Evolutionary conservation across 2,329 filamentous ascomycete species (phyloP), one percentile per base, ranked within the genome.

Genomic region (Arthrobotrys pseudoclavata): DNA sequence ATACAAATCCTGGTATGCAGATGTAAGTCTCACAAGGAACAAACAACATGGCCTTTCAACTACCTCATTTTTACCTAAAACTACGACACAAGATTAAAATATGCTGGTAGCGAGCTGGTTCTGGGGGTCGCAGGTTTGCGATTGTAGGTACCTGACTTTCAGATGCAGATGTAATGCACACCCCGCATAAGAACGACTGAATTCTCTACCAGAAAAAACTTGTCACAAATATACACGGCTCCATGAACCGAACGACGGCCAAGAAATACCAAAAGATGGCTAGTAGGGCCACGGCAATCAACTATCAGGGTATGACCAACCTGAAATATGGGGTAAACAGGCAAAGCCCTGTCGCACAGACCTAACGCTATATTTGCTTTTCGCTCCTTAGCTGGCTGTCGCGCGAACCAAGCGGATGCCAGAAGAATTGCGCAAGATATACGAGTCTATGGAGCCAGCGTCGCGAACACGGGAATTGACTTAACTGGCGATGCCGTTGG

Each of bases 31-130:
- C 29, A 52, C 34, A 69, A 68, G 57, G 47, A 18, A 52, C 37
- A 52, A 48, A 48, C 29, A 31, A 26, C 66, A 70, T 76, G 66
- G 67, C 52, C 42, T 70, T 76, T 12, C 40, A 70, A 26, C 72
- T 76, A 60, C 72, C 72, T 67, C 61, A 40, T 70, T 52, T 20
- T 40, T 50, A 57, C 66, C 45, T 22, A 76, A 76, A 62, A 63
- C 31, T 40, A 60, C 66, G 55, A 76, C 48, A 26, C 63, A 69
- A 53, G 47, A 70, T 64, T 67, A 45, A 60, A 69, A 48, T 70
- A 76, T 61, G 66, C 48, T 48, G 72, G 72, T 76, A 76, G 66
- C 72, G 72, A 76, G 60, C 72, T 76, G 66, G 60, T 7, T 22
- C 34, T 61, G 34, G 42, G 52, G 61, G 64, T 52, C 60, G 53